These are phyloP conservation scores for Bolboschoenus planiculmis DNA, from an alignment of 176 grass and related monocot genomes.

Conservation along the genomic window DNA sequence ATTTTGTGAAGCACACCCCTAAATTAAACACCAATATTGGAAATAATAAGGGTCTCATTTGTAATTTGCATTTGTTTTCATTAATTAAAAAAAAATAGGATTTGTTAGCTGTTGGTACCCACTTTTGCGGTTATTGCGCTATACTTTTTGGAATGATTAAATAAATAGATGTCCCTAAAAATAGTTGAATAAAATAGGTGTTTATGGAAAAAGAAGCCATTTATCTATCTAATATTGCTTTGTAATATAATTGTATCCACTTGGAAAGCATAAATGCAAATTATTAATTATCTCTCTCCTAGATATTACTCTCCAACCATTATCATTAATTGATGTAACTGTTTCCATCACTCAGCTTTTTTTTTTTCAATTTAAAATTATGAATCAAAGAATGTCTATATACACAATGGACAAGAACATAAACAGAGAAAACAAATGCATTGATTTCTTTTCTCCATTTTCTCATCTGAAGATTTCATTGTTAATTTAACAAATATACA, in stretches of 20 bases:
- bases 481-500: conserved; percentile 8
- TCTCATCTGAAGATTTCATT: not conserved
- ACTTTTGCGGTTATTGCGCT: conserved; percentile 3
- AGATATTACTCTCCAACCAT: not conserved
- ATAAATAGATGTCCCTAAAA: not conserved
- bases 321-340: not conserved
- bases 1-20: no score
- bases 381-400: not conserved
- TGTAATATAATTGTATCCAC: not conserved
- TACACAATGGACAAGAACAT: not conserved
- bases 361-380: not conserved
- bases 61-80: not conserved
- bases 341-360: not conserved
- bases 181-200: not conserved
- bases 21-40: no score
- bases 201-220: not conserved
- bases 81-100: not conserved
- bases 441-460: conserved; percentile 7
- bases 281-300: not conserved
- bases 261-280: not conserved
- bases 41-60: not conserved
- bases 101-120: conserved; percentile 8
- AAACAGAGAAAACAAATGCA: not conserved
- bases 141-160: not conserved
- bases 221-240: not conserved